Evolutionary conservation across 2,329 filamentous ascomycete species (phyloP), one percentile per base, ranked within the genome.

Genomic region (Ustulina deusta): DNA sequence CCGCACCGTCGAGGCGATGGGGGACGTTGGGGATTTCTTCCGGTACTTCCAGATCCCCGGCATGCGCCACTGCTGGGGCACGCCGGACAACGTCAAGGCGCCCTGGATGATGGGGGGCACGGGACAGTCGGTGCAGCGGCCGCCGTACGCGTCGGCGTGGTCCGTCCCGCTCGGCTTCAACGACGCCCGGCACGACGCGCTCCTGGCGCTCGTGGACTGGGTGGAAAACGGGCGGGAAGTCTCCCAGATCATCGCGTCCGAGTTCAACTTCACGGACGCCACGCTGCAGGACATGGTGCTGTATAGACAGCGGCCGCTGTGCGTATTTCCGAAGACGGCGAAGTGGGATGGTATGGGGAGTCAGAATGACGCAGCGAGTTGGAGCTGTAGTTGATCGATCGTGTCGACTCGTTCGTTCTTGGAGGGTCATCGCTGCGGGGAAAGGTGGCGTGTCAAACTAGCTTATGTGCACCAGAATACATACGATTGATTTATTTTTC

Each of bases 1-100:
- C 46, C 60, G 68, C 20, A 77, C 74, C 1, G 36, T 70, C 6
- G 71, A 72, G 36, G 71, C 69, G 1, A 75, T 76, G 69, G 75
- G 75, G n/a, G 67, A 71, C 9, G 80, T 83, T 40, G 83, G 82
- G 4, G 80, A 83, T 20, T 82, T 83, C 73, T 87, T 83, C 76
- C 70, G 75, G 5, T 80, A 84, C 70, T 85, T 84, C 73, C 76
- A 77, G 6, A 79, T 85, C 46, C 81, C 81, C 9, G 83, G 82
- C 0, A 84, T 84, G 82, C 74, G 65, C 0, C 83, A 85, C 72
- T 86, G 84, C 69, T 72, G 69, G 66, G 64, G 71, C 25, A 70
- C 68, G 13, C 69, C 70, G 1, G 58, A 69, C 20, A 74, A 73
- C 17, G 74, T 76, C 3, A 73, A 74, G 44, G 74, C 74, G n/a